These are phyloP conservation scores for Penicillium antarcticum DNA, from an alignment of 495 filamentous ascomycete genomes.

Conservation along the genomic window DNA sequence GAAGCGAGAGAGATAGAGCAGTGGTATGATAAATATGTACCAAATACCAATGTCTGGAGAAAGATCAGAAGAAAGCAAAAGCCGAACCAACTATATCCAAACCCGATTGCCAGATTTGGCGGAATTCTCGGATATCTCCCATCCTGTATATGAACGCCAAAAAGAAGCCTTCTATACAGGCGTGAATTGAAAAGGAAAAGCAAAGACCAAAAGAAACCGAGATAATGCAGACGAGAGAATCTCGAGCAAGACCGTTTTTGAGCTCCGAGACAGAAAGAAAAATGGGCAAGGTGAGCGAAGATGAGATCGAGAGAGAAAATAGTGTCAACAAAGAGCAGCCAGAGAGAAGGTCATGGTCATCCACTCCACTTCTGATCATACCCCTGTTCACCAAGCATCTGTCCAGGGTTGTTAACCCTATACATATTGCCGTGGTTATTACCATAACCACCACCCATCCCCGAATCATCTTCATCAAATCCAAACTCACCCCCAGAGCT, in stretches of 20 bases:
- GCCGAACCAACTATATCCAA: neutral
- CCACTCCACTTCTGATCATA: conserved; percentile 37
- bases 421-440: conserved; percentile 35
- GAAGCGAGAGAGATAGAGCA: neutral
- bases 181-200: conserved; percentile 1
- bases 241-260: conserved; percentile 7
- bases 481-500: conserved; percentile 63
- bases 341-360: conserved; percentile 16
- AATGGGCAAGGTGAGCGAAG: neutral
- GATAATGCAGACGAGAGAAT: conserved; percentile 1
- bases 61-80: neutral
- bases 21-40: neutral
- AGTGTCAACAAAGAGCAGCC: neutral
- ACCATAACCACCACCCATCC: conserved; percentile 34
- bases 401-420: conserved; percentile 23
- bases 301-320: neutral
- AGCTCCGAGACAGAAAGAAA: conserved; percentile 5
- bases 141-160: conserved; percentile 34
- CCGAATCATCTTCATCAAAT: conserved; percentile 50
- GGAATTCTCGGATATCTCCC: conserved; percentile 15
- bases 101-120: conserved; percentile 2
- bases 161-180: conserved; percentile 19
- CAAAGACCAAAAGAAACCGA: neutral
- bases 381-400: conserved; percentile 32
- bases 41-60: neutral